Evolutionary conservation across 805 yeast genomes (phyloP), one percentile per base, ranked within the genome.

Genomic region (Starmerella sp.): DNA sequence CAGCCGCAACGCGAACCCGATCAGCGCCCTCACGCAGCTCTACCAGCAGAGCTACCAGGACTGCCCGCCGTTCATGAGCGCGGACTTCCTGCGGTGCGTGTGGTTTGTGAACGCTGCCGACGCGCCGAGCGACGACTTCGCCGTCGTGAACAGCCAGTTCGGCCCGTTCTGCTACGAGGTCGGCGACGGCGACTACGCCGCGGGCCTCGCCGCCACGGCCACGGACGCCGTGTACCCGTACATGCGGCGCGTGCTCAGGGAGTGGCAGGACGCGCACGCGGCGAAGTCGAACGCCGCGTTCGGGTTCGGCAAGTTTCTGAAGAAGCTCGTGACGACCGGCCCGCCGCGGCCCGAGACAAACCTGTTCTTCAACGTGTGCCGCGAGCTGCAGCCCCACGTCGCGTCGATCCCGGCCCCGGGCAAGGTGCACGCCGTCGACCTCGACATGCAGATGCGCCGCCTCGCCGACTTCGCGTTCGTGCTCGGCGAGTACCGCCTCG

Each of bases 391-490:
- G 50, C 61, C 61, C 15, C 61, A 58, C 31, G 61, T 58, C 17
- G 61, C 61, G 22, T 51, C 57, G 6, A 58, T 58, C 15, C 61
- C 61, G n/a, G 59, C 55, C 10, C 53, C 54, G 35, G 48, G 57
- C n/a, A 46, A 45, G 32, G 37, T 22, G 15, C 44, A 22, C 14
- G 36, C 43, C 32, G 37, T 55, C 29, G 58, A 58, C 28, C 17
- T 54, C 0, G 96, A 88, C 62, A 84, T 86, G 65, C 75, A 79
- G 44, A 75, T 89, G 31, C 74, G 97, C 51, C 84, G 85, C 65
- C 72, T 91, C 31, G 97, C 95, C 0, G 98, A 93, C 67, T 87
- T 95, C 87, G 81, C 89, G 6, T 81, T 91, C 63, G 86, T 93
- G 81, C 70, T 90, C n/a, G 78, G 89, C 38, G 96, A 93, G 71